phyloP scores from a whole-genome alignment of 345 rosid genomes.

The Eucalyptus fibrosa region DNA sequence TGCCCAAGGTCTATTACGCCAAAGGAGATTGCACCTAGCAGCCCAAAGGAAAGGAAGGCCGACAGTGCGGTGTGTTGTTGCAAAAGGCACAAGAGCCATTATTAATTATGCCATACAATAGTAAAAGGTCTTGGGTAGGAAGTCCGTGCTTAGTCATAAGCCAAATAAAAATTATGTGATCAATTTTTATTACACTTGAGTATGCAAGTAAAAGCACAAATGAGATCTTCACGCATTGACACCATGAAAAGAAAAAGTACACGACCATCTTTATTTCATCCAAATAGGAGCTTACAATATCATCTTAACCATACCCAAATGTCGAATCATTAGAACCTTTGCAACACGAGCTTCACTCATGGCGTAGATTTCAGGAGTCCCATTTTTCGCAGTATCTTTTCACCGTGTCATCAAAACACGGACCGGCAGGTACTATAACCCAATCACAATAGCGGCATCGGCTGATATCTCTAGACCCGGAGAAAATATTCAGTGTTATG shows the following conservation, averaged over 20 bases:
- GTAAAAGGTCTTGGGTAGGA: too few relatives aligned
- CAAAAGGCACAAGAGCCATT: too few relatives aligned
- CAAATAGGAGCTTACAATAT: neutral
- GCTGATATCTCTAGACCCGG: neutral
- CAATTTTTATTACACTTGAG: neutral
- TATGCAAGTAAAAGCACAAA: neutral
- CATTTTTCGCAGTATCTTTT: fast-evolving
- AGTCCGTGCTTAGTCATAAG: too few relatives aligned
- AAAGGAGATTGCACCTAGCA: too few relatives aligned
- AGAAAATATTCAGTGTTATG: too few relatives aligned
- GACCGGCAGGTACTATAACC: fast-evolving
- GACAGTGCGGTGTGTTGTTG: too few relatives aligned
- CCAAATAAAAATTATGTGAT: too few relatives aligned
- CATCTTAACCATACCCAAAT: neutral
- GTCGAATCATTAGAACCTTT: neutral
- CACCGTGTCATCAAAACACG: neutral
- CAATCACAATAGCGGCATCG: neutral
- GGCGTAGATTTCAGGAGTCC: neutral
- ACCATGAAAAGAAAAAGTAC: neutral
- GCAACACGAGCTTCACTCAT: fast-evolving
- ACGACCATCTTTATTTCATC: neutral
- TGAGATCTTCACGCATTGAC: neutral
- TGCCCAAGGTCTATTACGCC: too few relatives aligned
- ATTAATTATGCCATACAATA: too few relatives aligned
- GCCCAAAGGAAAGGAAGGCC: too few relatives aligned